phyloP scores from a whole-genome alignment of 495 filamentous ascomycete genomes.

The Extremus antarcticus region DNA sequence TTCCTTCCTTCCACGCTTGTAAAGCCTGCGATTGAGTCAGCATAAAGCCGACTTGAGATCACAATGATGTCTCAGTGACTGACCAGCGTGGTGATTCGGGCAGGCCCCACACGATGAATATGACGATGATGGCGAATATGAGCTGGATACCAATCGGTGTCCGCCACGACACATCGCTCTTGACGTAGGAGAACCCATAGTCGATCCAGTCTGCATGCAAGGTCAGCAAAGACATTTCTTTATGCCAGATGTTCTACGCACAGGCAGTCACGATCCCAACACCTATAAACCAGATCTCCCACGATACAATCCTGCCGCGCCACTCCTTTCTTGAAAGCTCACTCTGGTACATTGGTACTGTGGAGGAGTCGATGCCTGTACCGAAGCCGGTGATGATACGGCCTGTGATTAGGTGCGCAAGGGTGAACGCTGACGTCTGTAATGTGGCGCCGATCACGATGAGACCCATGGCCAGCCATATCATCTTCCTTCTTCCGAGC shows the following conservation, averaged over 20 bases:
- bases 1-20: constrained; percentile 30
- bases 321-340: constrained; percentile 6
- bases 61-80: too few relatives aligned
- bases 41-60: too few relatives aligned
- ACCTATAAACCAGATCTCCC: constrained; percentile 15
- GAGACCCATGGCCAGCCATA: constrained; percentile 21
- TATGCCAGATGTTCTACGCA: constrained; percentile 11
- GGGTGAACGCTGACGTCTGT: constrained; percentile 17
- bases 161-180: constrained; percentile 12
- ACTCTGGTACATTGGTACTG: constrained; percentile 12
- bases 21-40: constrained; percentile 18
- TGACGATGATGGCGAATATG: constrained; percentile 19
- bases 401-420: constrained; percentile 11
- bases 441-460: constrained; percentile 6
- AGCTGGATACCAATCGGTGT: constrained; percentile 13
- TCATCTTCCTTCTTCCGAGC: constrained; percentile 21
- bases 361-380: constrained; percentile 7
- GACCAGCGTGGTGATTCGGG: constrained; percentile 24
- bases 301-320: constrained; percentile 9
- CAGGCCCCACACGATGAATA: constrained; percentile 23
- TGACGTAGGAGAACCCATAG: constrained; percentile 11
- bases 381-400: constrained; percentile 15
- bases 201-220: constrained; percentile 15
- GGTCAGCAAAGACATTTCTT: constrained; percentile 1
- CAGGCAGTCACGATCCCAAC: too few relatives aligned